Evolutionary conservation across 805 yeast genomes (phyloP).

Genomic region (Yarrowia sp.): DNA sequence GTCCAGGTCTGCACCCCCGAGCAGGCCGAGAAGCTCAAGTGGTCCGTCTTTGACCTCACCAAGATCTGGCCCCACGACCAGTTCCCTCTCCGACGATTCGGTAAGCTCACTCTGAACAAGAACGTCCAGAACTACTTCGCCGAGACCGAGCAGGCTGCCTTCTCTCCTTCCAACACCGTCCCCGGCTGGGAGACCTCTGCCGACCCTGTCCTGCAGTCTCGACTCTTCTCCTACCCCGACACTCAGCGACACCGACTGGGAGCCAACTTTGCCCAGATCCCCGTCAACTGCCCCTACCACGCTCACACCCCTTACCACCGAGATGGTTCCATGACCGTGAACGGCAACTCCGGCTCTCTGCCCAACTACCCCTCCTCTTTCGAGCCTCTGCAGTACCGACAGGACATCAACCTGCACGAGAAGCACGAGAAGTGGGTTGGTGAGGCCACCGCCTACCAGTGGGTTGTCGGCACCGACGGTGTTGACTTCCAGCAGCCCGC

Average conservation of each 20-base stretch:
- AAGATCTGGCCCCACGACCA: slow-evolving; percentile 65
- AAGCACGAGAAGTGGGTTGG: slow-evolving; percentile 84
- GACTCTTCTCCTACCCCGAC: slow-evolving; percentile 77
- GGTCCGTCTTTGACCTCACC: slow-evolving; percentile 61
- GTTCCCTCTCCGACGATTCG: slow-evolving; percentile 63
- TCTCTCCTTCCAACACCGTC: slow-evolving; percentile 74
- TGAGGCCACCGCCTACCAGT: slow-evolving; percentile 83
- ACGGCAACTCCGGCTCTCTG: slow-evolving; percentile 57
- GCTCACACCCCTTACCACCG: slow-evolving; percentile 58
- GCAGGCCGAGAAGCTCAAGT: slow-evolving; percentile 60
- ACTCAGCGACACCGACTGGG: slow-evolving; percentile 82
- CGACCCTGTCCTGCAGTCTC: slow-evolving; percentile 78
- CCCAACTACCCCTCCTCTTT: slow-evolving; percentile 61
- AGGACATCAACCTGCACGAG: slow-evolving; percentile 48
- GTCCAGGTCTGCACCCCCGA: slow-evolving; percentile 66
- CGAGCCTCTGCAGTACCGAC: slow-evolving; percentile 49
- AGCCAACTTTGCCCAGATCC: slow-evolving; percentile 68
- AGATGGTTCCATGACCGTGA: slow-evolving; percentile 65
- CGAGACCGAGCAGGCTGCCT: slow-evolving; percentile 65
- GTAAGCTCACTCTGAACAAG: slow-evolving; percentile 60
- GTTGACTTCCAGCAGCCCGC: slow-evolving; percentile 80
- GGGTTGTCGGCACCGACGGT: slow-evolving; percentile 71
- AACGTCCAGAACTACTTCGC: slow-evolving; percentile 64
- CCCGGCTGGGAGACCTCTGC: slow-evolving; percentile 79
- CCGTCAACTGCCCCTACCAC: slow-evolving; percentile 68